Percentiles rank a stretch among this genome's conserved stretches.
These are phyloP conservation scores for Parathielavia hyrcaniae DNA, from an alignment of 495 filamentous ascomycete genomes.

Conservation along the genomic window DNA sequence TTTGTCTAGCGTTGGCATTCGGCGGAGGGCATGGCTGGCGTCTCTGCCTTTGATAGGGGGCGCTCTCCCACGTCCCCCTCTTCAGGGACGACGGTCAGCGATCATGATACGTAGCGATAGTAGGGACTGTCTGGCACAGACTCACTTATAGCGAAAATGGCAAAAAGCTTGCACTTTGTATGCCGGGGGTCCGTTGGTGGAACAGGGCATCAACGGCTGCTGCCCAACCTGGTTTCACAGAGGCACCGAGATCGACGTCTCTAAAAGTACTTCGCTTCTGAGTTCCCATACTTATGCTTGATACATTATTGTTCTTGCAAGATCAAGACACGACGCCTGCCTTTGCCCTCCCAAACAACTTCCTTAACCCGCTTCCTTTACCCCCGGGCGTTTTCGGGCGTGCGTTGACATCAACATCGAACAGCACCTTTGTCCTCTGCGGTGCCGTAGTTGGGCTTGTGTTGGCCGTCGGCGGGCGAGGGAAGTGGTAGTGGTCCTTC, in stretches of 20 bases:
- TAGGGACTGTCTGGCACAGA: slow-evolving; percentile 3
- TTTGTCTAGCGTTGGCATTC: slow-evolving; percentile 1
- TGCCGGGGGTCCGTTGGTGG: too few species aligned
- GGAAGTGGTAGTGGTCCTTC: slow-evolving; percentile 1
- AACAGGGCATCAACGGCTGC: slow-evolving; percentile 4
- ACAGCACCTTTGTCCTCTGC: background rate
- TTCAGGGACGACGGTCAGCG: background rate
- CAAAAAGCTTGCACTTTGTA: background rate
- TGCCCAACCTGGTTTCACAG: slow-evolving; percentile 1
- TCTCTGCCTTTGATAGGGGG: background rate
- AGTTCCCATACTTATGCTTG: background rate
- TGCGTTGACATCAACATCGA: background rate
- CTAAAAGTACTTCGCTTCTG: background rate
- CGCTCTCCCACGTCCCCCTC: background rate
- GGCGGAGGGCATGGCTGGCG: background rate
- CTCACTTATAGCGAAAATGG: slow-evolving; percentile 4
- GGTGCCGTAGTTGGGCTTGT: background rate
- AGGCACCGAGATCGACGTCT: background rate
- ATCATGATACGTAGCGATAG: background rate
- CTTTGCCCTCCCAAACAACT: slow-evolving; percentile 21
- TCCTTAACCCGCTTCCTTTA: slow-evolving; percentile 23
- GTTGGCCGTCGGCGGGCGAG: background rate
- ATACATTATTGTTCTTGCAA: background rate
- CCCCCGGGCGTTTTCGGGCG: slow-evolving; percentile 15
- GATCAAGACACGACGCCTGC: background rate